Evolutionary conservation across 805 yeast genomes (phyloP), one percentile per base, ranked within the genome.

Genomic region (Clavispora carvajalis): DNA sequence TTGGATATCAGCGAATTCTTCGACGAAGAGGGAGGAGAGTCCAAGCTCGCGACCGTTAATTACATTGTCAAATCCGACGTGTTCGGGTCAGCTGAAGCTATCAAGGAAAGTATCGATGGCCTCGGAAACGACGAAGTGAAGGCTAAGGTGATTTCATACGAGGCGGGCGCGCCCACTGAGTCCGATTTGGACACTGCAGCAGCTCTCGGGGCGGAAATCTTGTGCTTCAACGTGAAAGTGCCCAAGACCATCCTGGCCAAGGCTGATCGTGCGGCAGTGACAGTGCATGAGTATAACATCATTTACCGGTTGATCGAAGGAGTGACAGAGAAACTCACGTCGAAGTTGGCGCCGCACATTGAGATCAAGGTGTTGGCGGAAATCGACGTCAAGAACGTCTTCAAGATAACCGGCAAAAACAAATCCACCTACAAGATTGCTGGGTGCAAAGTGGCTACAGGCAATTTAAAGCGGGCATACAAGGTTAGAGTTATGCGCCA

Each of bases 41-140:
- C 48, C 2, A 38, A 39, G 33, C 39, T 59, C 38, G 36, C 55
- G 57, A 58, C 64, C 11, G 64, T 63, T 10, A 77, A 79, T 22
- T 88, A 82, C 48, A 80, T 93, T 21, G 69, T 93, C 25, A 88
- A 86, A 57, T 85, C 96, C 0, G 99, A 93, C 63, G 97, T 91
- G 1, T 81, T 82, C 50, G 99, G 99, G 0, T 90, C 98, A 0
- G 85, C 86, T 0, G 99, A 93, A 58, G 99, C 99, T 1, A 85
- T 93, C 24, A 74, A 69, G 28, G 96, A 90, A 58, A 80, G 91
- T 51, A 78, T 93, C 36, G 71, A 73, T 43, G 80, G 81, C 10
- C 63, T 93, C n/a, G 97, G 97, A 6, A 90, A 91, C 58, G 85
- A 84, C 1, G 95, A 86, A 55, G 91, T 91, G 6, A 68, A 71